phyloP scores from a whole-genome alignment of 495 filamentous ascomycete genomes.

The Neurospora sp. region DNA sequence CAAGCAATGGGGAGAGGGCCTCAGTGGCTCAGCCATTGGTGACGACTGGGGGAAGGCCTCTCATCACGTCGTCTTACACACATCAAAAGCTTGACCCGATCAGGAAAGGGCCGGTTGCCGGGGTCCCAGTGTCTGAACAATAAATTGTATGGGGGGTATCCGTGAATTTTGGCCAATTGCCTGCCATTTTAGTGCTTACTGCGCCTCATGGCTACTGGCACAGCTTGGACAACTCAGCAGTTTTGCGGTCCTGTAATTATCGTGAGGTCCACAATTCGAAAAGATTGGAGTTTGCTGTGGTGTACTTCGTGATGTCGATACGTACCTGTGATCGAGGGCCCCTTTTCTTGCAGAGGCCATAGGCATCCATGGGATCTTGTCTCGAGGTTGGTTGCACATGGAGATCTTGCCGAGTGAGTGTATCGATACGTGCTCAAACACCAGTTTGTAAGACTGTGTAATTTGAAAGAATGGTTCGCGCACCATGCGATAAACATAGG shows the following conservation, averaged over 20 bases:
- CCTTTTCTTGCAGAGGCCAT: neutral
- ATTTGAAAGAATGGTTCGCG: neutral
- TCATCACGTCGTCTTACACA: neutral
- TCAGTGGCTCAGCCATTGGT: neutral
- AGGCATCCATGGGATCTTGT: neutral
- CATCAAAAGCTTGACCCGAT: neutral
- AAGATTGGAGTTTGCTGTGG: neutral
- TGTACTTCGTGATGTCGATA: neutral
- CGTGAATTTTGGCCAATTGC: neutral
- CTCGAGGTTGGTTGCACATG: neutral
- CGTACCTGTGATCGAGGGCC: neutral
- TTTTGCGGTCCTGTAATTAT: neutral
- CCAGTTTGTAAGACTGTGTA: neutral
- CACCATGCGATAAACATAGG: neutral
- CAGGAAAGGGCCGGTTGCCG: neutral
- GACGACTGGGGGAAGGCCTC: neutral
- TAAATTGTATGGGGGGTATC: neutral
- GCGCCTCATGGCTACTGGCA: neutral
- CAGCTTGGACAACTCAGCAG: neutral
- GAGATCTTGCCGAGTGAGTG: neutral
- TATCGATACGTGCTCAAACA: neutral
- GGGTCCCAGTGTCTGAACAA: neutral
- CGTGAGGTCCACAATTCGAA: neutral
- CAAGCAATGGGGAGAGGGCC: neutral
- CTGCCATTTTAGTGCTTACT: neutral